phyloP scores from a whole-genome alignment of 225 moss, liverwort and hornwort species.

The Physcomitrium patens region DNA sequence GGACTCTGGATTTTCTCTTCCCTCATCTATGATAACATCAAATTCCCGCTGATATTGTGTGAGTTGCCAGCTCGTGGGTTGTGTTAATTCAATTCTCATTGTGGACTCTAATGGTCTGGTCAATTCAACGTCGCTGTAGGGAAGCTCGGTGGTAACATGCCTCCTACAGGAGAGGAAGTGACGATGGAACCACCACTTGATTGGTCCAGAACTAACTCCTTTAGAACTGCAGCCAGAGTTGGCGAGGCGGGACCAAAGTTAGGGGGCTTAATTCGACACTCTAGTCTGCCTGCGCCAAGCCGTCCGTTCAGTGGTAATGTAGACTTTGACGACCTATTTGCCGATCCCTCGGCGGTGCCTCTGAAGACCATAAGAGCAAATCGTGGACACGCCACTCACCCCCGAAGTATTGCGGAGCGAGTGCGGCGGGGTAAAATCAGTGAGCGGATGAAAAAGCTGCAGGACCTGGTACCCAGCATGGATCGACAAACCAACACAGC shows the following conservation, averaged over 20 bases:
- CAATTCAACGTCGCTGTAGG: conserved; percentile 15
- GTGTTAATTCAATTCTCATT: neutral
- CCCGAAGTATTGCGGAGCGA: conserved; percentile 71
- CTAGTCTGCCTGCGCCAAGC: conserved; percentile 45
- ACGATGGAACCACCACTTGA: neutral
- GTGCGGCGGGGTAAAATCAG: conserved; percentile 64
- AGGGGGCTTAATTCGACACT: conserved; percentile 49
- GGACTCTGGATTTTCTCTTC: too few relatives aligned
- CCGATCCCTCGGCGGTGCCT: conserved; percentile 41
- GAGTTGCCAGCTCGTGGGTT: neutral
- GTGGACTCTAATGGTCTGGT: neutral
- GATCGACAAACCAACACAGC: conserved; percentile 71
- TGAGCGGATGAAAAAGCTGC: conserved; percentile 74
- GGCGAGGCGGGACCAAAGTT: conserved; percentile 34
- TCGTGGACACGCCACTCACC: conserved; percentile 66
- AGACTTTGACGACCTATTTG: conserved; percentile 43
- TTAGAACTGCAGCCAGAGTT: neutral
- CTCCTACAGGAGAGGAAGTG: neutral
- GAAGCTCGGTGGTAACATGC: conserved; percentile 19
- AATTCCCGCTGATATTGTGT: neutral
- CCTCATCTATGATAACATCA: too few relatives aligned
- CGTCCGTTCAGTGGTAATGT: conserved; percentile 51
- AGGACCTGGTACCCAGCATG: conserved; percentile 68
- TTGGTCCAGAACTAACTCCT: conserved; percentile 10
- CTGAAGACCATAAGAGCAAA: conserved; percentile 55